Base-by-base conservation (phyloP, 2,329 filamentous ascomycete species). In the Phyllosticta capitalensis region DNA sequence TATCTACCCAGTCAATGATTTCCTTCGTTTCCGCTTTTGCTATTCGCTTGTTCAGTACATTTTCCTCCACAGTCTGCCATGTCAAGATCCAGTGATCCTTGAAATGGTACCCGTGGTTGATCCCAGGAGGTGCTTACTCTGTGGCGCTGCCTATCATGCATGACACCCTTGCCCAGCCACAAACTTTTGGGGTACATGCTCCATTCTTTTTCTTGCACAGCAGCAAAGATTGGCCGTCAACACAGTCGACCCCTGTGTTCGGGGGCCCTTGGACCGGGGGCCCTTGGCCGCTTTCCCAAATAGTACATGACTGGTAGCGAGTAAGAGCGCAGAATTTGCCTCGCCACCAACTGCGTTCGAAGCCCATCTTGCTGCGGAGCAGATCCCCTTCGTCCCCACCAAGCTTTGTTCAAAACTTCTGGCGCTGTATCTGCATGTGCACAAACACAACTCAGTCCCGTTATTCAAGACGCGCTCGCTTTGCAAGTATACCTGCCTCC, bases 271-370 rank as follows among this genome's bases (percentile, higher is more conserved):
- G 64, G 65, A 59, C n/a, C n/a, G n/a, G n/a, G n/a, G n/a, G n/a
- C n/a, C n/a, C n/a, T n/a, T n/a, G n/a, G n/a, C n/a, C 64, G 64
- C 64, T 65, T 63, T 67, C 63, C 63, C 64, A 67, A 71, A 69
- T 72, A 73, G 72, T 69, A 69, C 65, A 56, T 65, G 62, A 64
- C 64, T 59, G 63, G 63, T 71, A 66, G 71, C 72, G 71, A 74
- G 66, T 73, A 61, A 72, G 61, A 70, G 63, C 62, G 60, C 65
- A 62, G 67, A 71, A 52, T 45, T 52, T 49, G 48, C 55, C 10
- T 48, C 33, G 54, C 55, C 48, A 51, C 30, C 30, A 38, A 14
- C 30, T 38, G 30, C 30, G 30, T 38, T 38, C 30, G 9, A 38
- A 38, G 30, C 30, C 30, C 30, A 38, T 38, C 30, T 38, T 38